Evolutionary conservation across 305 asterid genomes (phyloP), one percentile per base, ranked within the genome.

Genomic region (Fraxinus nigra): DNA sequence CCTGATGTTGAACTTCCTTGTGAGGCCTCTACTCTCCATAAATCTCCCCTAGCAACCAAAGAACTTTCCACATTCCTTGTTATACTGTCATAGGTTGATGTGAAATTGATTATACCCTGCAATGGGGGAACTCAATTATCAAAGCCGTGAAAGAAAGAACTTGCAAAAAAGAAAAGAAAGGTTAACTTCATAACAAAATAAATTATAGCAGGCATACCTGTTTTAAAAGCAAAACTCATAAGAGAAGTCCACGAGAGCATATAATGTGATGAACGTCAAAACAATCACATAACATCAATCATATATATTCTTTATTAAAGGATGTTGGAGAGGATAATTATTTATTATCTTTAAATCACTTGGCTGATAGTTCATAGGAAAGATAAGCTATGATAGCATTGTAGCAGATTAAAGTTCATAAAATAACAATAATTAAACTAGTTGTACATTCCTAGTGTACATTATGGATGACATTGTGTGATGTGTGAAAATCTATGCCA

Each of bases 21-120:
- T 16, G 99, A 92, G 61, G 98, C 97, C 87, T 96, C 99, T 56
- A 96, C 90, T 87, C 99, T 93, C 99, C 99, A 96, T 82, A 94
- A 82, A 86, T 96, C 99, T 87, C 99, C 99, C 79, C 97, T 91
- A 65, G 99, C 98, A 78, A 89, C 90, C 86, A 96, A 82, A 79
- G 98, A 92, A 86, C 97, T 94, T 84, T 93, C 98, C 4, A 94
- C 72, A 33, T 85, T 91, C 75, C 89, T 89, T 3, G 90, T 93
- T 84, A 97, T 87, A 84, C 98, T 93, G 85, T 92, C 94, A 82
- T 93, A 96, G 20, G 93, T 93, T 75, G 99, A 92, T 76, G 99
- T 87, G 72, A 92, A 75, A 86, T 96, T 96, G 86, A 96, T 5
- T 7, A 92, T 87, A 24, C 98, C 99, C 98, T 96, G 92, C 87